phyloP scores from a whole-genome alignment of 2,329 filamentous ascomycete genomes.

The Lachnellula hyalina region DNA sequence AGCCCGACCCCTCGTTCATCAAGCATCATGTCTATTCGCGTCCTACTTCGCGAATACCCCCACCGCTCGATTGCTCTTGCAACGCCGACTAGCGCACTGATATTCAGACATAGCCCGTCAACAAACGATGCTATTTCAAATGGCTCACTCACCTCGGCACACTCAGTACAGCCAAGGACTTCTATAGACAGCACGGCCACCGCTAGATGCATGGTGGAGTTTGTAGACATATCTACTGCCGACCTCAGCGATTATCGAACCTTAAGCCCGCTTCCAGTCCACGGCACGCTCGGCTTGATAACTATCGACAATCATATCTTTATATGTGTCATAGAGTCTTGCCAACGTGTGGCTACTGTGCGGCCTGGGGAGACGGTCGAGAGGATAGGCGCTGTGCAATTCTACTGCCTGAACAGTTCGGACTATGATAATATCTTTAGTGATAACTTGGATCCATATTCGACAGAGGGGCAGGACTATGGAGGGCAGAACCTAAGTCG shows the following conservation, averaged over 20 bases:
- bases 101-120: constrained; percentile 72
- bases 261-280: constrained; percentile 66
- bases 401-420: constrained; percentile 83
- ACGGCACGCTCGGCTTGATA: constrained; percentile 85
- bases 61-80: constrained; percentile 83
- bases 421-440: constrained; percentile 76
- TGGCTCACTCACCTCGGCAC: constrained; percentile 51
- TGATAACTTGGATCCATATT: constrained; percentile 36
- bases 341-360: constrained; percentile 75
- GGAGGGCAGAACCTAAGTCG: constrained; percentile 46
- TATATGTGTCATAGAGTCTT: constrained; percentile 76
- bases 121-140: constrained; percentile 55
- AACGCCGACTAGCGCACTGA: constrained; percentile 71
- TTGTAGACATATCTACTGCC: constrained; percentile 57
- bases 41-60: constrained; percentile 68
- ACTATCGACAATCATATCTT: constrained; percentile 82
- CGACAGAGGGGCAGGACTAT: constrained; percentile 33
- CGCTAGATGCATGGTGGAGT: constrained; percentile 76
- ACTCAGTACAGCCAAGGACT: constrained; percentile 40
- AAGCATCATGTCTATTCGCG: constrained; percentile 31
- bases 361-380: constrained; percentile 85
- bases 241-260: constrained; percentile 73
- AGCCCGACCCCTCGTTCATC: constrained; percentile 1
- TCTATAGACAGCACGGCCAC: constrained; percentile 21
- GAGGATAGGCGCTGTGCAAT: constrained; percentile 80